Conservation (phyloP, 1,284 basidiomycete species). For the Laetiporus sulphureus region DNA sequence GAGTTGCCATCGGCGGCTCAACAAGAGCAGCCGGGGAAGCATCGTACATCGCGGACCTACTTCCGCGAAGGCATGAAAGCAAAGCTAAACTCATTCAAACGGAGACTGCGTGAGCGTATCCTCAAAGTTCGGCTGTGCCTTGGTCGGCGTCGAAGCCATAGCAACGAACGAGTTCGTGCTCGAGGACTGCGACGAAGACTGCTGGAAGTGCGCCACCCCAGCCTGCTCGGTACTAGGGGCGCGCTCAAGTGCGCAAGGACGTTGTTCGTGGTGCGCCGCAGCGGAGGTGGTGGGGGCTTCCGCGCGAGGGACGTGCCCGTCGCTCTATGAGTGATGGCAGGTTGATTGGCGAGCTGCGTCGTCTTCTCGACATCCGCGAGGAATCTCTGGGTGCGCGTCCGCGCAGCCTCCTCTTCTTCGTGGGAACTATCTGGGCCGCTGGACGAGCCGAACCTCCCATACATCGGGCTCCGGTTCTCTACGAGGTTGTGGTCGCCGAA, state of each 20-base stretch:
- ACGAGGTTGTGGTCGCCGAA: conserved; percentile 36
- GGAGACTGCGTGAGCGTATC: conserved; percentile 36
- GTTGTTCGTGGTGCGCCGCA: conserved; percentile 15
- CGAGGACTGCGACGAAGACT: conserved; percentile 18
- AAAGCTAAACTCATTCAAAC: too few relatives aligned
- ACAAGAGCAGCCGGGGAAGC: too few relatives aligned
- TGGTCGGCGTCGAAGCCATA: conserved; percentile 16
- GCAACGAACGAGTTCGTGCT: conserved; percentile 17
- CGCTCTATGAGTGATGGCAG: conserved; percentile 5
- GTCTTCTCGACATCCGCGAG: conserved; percentile 11
- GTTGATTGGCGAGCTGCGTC: conserved; percentile 4
- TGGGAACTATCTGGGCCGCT: conserved; percentile 13
- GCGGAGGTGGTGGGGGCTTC: conserved; percentile 28
- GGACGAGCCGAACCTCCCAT: conserved; percentile 23
- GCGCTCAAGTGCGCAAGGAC: conserved; percentile 10
- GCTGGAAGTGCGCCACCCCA: too few relatives aligned
- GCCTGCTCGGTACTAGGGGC: conserved; percentile 14
- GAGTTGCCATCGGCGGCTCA: too few relatives aligned
- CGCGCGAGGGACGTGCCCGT: conserved; percentile 6
- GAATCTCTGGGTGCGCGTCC: conserved; percentile 7
- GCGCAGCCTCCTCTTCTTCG: conserved; percentile 20
- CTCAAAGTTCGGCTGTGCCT: conserved; percentile 8
- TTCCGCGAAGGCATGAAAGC: too few relatives aligned
- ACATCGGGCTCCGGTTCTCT: conserved; percentile 37
- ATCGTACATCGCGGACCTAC: too few relatives aligned